A percentile compares a stretch with the other conserved stretches of the same genome.
Evolutionary conservation across 768 basidiomycete genomes (phyloP).

Genomic region (Hericium alpestre): DNA sequence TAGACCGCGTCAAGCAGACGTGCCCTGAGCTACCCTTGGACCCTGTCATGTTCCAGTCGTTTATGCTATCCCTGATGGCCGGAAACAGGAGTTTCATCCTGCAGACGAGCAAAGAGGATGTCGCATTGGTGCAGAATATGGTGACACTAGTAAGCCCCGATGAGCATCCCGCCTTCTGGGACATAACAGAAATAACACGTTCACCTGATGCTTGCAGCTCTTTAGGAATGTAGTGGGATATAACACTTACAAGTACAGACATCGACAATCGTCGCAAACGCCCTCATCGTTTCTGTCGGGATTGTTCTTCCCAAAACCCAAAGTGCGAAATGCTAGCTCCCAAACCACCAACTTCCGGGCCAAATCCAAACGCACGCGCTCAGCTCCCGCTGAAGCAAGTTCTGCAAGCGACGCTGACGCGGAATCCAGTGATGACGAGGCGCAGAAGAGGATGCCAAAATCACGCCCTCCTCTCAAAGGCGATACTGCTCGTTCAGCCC

Average conservation of each 20-base stretch:
- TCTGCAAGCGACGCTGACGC: neutral
- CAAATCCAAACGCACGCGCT: neutral
- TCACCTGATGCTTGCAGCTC: neutral
- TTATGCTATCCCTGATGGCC: constrained; percentile 55
- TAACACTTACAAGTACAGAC: neutral
- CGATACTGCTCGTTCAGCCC: constrained; percentile 6
- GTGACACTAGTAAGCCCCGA: constrained; percentile 40
- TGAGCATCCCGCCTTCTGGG: neutral
- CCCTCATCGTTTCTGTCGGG: neutral
- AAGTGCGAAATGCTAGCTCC: neutral
- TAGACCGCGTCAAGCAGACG: constrained; percentile 35
- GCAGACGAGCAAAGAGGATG: constrained; percentile 55
- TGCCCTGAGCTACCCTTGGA: constrained; percentile 47
- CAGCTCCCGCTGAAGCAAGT: neutral
- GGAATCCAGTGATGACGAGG: neutral
- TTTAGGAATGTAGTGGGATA: neutral
- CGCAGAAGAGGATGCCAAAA: neutral
- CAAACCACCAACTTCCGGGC: neutral
- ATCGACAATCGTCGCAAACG: neutral
- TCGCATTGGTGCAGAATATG: constrained; percentile 47
- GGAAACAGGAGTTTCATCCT: constrained; percentile 56
- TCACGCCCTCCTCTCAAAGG: neutral
- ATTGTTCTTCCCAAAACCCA: neutral
- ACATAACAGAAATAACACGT: neutral
- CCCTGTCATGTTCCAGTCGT: constrained; percentile 50